Conservation (phyloP, 2,329 filamentous ascomycete species). For the Emmonsiellopsis sp. region DNA sequence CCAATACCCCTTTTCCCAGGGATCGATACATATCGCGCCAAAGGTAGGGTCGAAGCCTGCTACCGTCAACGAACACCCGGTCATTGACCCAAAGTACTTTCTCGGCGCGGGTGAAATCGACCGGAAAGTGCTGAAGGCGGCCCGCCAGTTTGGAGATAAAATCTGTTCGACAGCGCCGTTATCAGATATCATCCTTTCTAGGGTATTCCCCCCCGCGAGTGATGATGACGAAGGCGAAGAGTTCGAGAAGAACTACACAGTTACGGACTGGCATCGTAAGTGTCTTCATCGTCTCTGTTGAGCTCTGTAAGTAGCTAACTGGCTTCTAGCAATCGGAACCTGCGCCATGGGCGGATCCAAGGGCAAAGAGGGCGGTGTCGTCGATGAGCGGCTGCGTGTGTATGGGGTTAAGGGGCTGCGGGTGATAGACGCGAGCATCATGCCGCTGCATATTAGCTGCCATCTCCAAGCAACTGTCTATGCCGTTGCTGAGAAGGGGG, state of each 20-base stretch:
- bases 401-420: conserved; percentile 26
- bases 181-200: conserved; percentile 25
- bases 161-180: conserved; percentile 32
- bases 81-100: conserved; percentile 38
- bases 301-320: neutral
- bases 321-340: conserved; percentile 22
- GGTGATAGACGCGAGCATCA: conserved; percentile 28
- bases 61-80: conserved; percentile 19
- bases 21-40: conserved; percentile 37
- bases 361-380: conserved; percentile 20
- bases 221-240: conserved; percentile 15
- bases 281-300: neutral
- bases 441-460: conserved; percentile 22
- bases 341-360: conserved; percentile 34
- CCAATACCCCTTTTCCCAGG: conserved; percentile 43
- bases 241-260: conserved; percentile 29
- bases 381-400: conserved; percentile 27
- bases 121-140: conserved; percentile 34
- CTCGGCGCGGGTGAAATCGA: conserved; percentile 37
- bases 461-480: conserved; percentile 24
- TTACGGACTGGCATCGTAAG: conserved; percentile 30
- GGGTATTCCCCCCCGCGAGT: conserved; percentile 22
- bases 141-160: conserved; percentile 30
- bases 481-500: conserved; percentile 21
- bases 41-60: conserved; percentile 1